Conservation (phyloP, 192 early-diverging fungal species). For the Anaeromyces robustus region DNA sequence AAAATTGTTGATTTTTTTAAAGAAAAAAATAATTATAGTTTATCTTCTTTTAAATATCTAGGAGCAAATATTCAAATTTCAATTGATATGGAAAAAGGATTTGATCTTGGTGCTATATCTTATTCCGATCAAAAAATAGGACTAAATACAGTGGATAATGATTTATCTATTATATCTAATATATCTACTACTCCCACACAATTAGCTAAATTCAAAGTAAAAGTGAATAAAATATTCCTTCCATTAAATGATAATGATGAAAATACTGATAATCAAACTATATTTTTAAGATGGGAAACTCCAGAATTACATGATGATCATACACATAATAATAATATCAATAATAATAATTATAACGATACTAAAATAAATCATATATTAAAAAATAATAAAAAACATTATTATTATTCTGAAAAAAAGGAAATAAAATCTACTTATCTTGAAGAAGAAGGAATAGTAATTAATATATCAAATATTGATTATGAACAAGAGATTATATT, state of each 20-base stretch:
- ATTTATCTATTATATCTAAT: background rate
- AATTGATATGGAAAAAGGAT: background rate
- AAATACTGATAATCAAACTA: background rate
- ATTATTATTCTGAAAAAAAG: background rate
- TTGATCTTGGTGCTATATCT: background rate
- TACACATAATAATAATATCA: no score
- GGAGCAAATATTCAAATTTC: background rate
- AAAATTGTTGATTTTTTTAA: background rate
- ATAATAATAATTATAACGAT: background rate
- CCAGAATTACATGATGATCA: no score
- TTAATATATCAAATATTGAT: background rate
- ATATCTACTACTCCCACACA: background rate
- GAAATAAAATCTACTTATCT: background rate
- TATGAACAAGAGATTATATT: background rate
- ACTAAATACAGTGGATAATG: background rate
- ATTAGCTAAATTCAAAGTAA: background rate
- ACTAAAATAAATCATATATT: background rate
- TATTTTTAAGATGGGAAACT: background rate
- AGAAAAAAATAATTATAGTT: background rate
- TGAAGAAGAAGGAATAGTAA: background rate
- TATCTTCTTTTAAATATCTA: background rate
- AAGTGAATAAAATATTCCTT: background rate
- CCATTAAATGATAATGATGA: background rate
- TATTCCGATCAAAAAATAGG: background rate
- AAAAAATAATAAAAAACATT: background rate